Evolutionary conservation across 768 basidiomycete species (phyloP).

Genomic region (Gelatoporia subvermispora): DNA sequence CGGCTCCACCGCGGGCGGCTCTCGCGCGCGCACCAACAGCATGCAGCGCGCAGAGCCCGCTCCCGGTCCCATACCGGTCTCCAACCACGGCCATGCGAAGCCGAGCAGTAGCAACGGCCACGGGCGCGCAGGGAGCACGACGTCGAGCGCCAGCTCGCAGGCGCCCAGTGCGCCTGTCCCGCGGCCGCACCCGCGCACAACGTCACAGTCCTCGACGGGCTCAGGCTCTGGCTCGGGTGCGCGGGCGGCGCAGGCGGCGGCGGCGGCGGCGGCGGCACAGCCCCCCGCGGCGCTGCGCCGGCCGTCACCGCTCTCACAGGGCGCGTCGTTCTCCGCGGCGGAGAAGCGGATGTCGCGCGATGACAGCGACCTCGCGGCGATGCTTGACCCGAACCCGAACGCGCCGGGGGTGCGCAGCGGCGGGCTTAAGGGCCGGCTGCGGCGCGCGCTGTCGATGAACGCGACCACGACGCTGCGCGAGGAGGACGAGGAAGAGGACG

Average conservation of each 20-base stretch:
- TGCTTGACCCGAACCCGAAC: constrained; percentile 32
- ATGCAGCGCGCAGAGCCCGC: constrained; percentile 50
- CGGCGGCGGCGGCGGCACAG: constrained; percentile 25
- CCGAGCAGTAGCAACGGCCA: constrained; percentile 17
- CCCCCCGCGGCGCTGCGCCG: constrained; percentile 25
- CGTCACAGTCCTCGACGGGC: constrained; percentile 43
- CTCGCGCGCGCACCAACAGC: constrained; percentile 67
- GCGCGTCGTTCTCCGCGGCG: constrained; percentile 49
- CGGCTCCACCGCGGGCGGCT: constrained; percentile 36
- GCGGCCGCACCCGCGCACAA: constrained; percentile 42
- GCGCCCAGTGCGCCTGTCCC: constrained; percentile 21
- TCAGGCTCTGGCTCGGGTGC: constrained; percentile 27
- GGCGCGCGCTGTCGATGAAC: constrained; percentile 68
- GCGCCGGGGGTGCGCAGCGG: constrained; percentile 46
- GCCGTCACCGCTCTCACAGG: constrained; percentile 71
- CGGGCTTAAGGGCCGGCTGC: constrained; percentile 74
- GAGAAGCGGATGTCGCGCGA: constrained; percentile 78
- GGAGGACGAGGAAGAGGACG: constrained; percentile 41
- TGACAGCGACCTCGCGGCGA: constrained; percentile 63
- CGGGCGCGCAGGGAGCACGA: constrained; percentile 8
- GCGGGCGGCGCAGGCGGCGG: constrained; percentile 29
- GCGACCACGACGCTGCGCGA: constrained; percentile 54
- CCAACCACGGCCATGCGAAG: constrained; percentile 11
- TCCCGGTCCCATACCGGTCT: constrained; percentile 20
- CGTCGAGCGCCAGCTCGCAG: constrained; percentile 15